Conservation (phyloP, 176 grass and related monocot species). For the Hordeum marinum region DNA sequence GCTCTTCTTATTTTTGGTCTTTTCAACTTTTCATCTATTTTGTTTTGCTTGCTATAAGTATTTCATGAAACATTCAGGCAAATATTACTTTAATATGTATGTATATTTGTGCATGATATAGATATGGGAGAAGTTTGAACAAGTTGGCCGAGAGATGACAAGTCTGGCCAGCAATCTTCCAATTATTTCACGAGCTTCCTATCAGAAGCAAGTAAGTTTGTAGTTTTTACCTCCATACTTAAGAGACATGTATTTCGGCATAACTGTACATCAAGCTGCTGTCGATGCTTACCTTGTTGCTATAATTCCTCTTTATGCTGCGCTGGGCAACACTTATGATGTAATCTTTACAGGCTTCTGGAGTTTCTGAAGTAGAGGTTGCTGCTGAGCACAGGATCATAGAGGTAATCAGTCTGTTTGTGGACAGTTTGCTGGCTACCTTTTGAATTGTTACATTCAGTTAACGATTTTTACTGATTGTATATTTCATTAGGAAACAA, state of each 20-base stretch:
- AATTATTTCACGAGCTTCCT: slow-evolving; percentile 54
- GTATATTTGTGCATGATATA: slow-evolving; percentile 22
- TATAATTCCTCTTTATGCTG: slow-evolving; percentile 21
- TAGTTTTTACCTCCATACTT: neutral
- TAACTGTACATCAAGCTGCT: neutral
- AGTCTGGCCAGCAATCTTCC: slow-evolving; percentile 56
- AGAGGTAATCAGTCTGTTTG: slow-evolving; percentile 44
- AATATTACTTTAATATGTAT: neutral
- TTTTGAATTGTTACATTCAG: neutral
- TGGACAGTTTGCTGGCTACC: slow-evolving; percentile 1
- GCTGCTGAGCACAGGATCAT: slow-evolving; percentile 38
- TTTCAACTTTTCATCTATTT: neutral
- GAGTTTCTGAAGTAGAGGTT: slow-evolving; percentile 46
- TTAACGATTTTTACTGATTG: slow-evolving; percentile 18
- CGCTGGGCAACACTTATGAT: slow-evolving; percentile 19
- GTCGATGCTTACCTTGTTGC: neutral
- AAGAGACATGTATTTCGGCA: neutral
- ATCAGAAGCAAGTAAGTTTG: slow-evolving; percentile 68
- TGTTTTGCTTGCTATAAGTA: slow-evolving; percentile 18
- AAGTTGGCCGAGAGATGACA: slow-evolving; percentile 62
- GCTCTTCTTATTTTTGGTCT: slow-evolving; percentile 12
- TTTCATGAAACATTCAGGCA: neutral
- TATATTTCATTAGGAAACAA: slow-evolving; percentile 45
- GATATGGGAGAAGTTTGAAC: slow-evolving; percentile 75
- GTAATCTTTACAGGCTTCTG: slow-evolving; percentile 48